These are phyloP conservation scores for Colletotrichum sp. DNA, from an alignment of 2,329 filamentous ascomycete genomes.

Conservation along the genomic window DNA sequence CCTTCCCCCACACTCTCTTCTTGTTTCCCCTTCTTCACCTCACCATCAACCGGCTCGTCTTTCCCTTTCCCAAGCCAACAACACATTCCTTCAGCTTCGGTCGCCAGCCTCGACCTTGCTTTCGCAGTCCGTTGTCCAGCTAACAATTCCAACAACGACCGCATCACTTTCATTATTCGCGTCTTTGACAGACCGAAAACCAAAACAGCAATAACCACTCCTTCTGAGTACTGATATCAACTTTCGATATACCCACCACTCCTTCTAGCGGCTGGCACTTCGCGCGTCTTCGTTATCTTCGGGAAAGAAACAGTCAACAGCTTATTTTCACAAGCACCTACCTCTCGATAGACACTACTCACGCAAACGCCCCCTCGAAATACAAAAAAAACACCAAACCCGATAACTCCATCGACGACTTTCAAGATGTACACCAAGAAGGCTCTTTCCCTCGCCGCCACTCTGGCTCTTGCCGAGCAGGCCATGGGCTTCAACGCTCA, in stretches of 20 bases:
- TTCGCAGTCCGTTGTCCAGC: conserved; percentile 12
- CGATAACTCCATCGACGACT: conserved; percentile 17
- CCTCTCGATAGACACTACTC: conserved; percentile 1
- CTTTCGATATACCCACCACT: conserved; percentile 9
- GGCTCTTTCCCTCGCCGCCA: conserved; percentile 44
- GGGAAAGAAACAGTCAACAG: conserved; percentile 5
- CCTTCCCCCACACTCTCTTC: conserved; percentile 10
- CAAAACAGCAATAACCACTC: conserved; percentile 1
- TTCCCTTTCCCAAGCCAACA: conserved; percentile 14
- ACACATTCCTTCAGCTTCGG: conserved; percentile 21
- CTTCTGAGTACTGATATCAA: conserved; percentile 12
- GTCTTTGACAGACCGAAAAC: conserved; percentile 58
- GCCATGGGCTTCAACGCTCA: conserved; percentile 47
- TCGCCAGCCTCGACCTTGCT: conserved; percentile 25
- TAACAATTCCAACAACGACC: conserved; percentile 30
- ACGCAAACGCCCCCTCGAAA: not conserved
- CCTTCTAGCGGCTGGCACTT: conserved; percentile 12
- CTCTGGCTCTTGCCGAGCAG: conserved; percentile 48
- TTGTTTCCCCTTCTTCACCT: conserved; percentile 15
- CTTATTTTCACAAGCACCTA: not conserved
- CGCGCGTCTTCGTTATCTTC: not conserved
- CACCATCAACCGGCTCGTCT: conserved; percentile 16
- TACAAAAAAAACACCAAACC: not conserved
- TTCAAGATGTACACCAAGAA: conserved; percentile 48
- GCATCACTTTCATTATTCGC: conserved; percentile 45